These are phyloP conservation scores for Pythium monospermum DNA, from an alignment of 352 stramenopile species.

Conservation along the genomic window DNA sequence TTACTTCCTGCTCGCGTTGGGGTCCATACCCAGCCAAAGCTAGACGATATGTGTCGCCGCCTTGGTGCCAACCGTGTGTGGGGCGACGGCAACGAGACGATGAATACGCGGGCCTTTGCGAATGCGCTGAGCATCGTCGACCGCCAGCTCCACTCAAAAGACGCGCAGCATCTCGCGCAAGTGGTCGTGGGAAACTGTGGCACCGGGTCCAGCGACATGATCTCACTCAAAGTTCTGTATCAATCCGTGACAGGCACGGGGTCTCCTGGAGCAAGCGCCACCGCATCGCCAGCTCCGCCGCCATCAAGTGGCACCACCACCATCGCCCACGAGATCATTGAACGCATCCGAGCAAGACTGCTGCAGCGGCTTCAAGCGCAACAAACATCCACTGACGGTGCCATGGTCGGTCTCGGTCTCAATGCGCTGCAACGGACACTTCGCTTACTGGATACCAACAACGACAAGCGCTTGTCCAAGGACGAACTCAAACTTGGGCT, in stretches of 20 bases:
- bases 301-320: background rate
- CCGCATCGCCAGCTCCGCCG: constrained; percentile 14
- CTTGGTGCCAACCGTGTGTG: constrained; percentile 53
- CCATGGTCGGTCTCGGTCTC: constrained; percentile 18
- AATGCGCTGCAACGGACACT: constrained; percentile 41
- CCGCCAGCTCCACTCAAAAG: constrained; percentile 32
- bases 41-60: constrained; percentile 43
- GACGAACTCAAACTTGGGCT: constrained; percentile 57
- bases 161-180: constrained; percentile 25
- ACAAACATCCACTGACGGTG: background rate
- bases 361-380: constrained; percentile 14
- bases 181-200: constrained; percentile 20
- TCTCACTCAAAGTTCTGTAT: constrained; percentile 21
- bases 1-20: constrained; percentile 8
- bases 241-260: background rate
- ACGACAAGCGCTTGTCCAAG: constrained; percentile 44
- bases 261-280: no score
- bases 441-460: constrained; percentile 30
- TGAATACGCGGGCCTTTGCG: constrained; percentile 52
- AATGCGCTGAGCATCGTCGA: constrained; percentile 33
- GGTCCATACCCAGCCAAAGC: constrained; percentile 19
- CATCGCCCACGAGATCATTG: constrained; percentile 9
- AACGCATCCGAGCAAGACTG: constrained; percentile 9
- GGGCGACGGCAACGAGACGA: constrained; percentile 52
- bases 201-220: constrained; percentile 17